These are phyloP conservation scores for Papilionanthe hybrid DNA, from an alignment of 116 monocot species.

Conservation along the genomic window DNA sequence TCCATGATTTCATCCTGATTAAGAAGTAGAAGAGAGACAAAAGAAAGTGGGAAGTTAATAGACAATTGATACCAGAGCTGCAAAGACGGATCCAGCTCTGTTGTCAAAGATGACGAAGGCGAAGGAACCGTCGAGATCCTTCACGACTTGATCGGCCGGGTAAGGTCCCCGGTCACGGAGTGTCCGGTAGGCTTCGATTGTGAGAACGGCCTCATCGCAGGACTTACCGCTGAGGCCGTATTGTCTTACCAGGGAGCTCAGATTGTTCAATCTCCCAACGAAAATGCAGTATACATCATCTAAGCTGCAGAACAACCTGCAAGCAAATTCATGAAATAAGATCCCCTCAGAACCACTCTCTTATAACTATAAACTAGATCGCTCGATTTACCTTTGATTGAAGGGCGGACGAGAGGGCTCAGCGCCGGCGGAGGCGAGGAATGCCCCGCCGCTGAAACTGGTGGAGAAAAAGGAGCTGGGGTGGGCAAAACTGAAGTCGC, in stretches of 20 bases:
- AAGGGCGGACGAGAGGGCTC: neutral
- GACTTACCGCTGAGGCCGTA: constrained; percentile 56
- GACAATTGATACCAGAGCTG: constrained; percentile 46
- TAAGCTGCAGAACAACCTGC: constrained; percentile 65
- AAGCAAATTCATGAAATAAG: neutral
- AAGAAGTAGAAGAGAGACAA: neutral
- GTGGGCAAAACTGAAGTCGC: constrained; percentile 44
- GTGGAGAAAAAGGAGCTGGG: constrained; percentile 39
- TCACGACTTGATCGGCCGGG: constrained; percentile 83
- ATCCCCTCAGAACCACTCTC: neutral
- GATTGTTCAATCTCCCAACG: constrained; percentile 50
- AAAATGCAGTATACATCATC: constrained; percentile 69
- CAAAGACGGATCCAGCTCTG: constrained; percentile 52
- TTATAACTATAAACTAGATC: too few species aligned
- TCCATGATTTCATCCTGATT: neutral
- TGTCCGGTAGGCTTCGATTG: constrained; percentile 88
- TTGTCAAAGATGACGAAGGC: constrained; percentile 82
- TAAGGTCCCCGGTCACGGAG: constrained; percentile 93
- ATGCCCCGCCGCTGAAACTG: constrained; percentile 62
- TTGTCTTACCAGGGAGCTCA: constrained; percentile 63
- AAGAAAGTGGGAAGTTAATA: neutral
- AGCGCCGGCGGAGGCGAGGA: constrained; percentile 46
- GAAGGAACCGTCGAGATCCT: constrained; percentile 63
- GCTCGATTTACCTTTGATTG: constrained; percentile 22
- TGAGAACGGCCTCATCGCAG: constrained; percentile 62